Evolutionary conservation across 352 stramenopile species (phyloP).

Genomic region (Pythium aristosporum): DNA sequence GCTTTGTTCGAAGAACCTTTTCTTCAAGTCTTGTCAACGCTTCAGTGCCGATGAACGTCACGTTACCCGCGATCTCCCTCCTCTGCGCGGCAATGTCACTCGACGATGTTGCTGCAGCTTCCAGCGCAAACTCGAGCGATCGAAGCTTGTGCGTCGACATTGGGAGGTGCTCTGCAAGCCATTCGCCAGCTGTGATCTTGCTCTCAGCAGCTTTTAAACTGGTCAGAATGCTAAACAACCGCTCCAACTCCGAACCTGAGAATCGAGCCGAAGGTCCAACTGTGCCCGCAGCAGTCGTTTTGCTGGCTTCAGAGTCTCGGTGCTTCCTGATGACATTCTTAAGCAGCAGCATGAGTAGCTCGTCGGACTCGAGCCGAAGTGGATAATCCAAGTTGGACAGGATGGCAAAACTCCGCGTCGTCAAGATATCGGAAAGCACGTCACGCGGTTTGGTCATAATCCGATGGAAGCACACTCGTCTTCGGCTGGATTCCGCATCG

Average conservation of each 20-base stretch:
- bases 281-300: not conserved
- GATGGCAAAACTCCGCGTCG: slow-evolving; percentile 45
- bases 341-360: slow-evolving; percentile 72
- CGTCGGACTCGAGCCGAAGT: slow-evolving; percentile 61
- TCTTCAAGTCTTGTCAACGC: slow-evolving; percentile 26
- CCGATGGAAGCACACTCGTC: slow-evolving; percentile 61
- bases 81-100: not conserved
- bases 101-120: slow-evolving; percentile 18
- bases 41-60: slow-evolving; percentile 27
- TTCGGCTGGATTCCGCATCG: not conserved
- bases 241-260: slow-evolving; percentile 26
- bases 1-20: slow-evolving; percentile 23
- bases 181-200: slow-evolving; percentile 33
- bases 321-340: slow-evolving; percentile 56
- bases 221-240: slow-evolving; percentile 26
- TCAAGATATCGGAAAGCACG: slow-evolving; percentile 49
- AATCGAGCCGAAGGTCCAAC: not conserved
- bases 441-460: slow-evolving; percentile 59
- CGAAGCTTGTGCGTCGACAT: slow-evolving; percentile 27
- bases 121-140: slow-evolving; percentile 30
- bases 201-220: slow-evolving; percentile 25
- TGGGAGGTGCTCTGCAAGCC: slow-evolving; percentile 29
- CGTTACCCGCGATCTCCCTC: not conserved
- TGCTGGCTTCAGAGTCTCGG: not conserved
- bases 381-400: slow-evolving; percentile 49